phyloP scores from a whole-genome alignment of 129 eudicot genomes.

The Glebionis coronaria region DNA sequence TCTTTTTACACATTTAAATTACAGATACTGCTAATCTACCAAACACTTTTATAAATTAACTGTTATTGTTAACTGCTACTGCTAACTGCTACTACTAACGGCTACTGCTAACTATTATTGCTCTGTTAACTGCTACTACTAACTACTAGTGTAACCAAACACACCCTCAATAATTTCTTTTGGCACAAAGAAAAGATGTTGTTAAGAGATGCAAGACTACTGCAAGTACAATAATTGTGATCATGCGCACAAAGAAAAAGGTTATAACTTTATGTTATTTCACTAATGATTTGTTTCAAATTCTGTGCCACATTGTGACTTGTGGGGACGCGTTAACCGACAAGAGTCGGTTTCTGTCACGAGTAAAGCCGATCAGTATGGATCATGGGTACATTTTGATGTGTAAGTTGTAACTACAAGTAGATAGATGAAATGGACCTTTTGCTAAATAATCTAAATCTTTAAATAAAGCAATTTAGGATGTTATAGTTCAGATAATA shows the following conservation, averaged over 20 bases:
- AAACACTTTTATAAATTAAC: too few relatives aligned
- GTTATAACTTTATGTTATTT: slow-evolving; percentile 14
- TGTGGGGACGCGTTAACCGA: slow-evolving; percentile 1
- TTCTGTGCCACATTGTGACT: slow-evolving; percentile 15
- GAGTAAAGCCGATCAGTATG: background rate
- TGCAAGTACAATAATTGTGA: slow-evolving; percentile 12
- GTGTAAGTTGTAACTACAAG: background rate
- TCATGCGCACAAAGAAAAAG: slow-evolving; percentile 6
- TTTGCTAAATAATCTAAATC: background rate
- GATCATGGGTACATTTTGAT: background rate
- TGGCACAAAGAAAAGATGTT: background rate
- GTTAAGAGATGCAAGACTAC: background rate
- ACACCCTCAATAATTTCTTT: slow-evolving; percentile 17
- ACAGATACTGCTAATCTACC: too few relatives aligned
- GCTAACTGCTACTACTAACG: too few relatives aligned
- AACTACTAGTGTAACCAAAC: too few relatives aligned
- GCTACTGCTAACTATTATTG: too few relatives aligned
- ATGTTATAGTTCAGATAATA: too few relatives aligned
- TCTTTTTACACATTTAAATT: too few relatives aligned
- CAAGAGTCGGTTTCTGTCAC: background rate
- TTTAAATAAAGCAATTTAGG: too few relatives aligned
- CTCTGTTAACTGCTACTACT: too few relatives aligned
- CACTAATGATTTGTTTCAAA: too few relatives aligned
- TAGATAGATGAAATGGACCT: background rate
- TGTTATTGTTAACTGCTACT: too few relatives aligned